Evolutionary conservation across 768 basidiomycete species (phyloP), one percentile per base, ranked within the genome.

Genomic region (Hortiboletus flavorubellus): DNA sequence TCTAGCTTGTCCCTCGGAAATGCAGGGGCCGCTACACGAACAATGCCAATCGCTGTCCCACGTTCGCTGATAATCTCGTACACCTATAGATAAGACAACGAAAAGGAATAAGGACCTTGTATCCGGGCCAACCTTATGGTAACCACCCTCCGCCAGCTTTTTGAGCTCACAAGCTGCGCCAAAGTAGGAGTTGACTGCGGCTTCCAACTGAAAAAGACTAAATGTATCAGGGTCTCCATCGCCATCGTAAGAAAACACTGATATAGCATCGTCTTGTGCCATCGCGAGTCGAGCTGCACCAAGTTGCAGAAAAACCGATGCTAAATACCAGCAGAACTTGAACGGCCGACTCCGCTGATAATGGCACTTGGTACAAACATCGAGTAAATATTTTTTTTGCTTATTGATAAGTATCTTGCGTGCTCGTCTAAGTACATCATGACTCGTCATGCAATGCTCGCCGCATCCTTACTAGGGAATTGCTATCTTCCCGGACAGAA

Each of bases 1-100:
- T 51, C 51, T 14, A 46, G 52, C 18, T 53, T 53, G 29, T 53
- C 52, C 43, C 14, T 40, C 11, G 45, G 45, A 53, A 53, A 53
- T 10, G 45, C 44, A 30, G 44, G 45, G 12, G 52, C 44, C 14
- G 51, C 34, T 2, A 51, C 49, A 23, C 49, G 49, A 33, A 51
- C 49, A 9, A 42, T 21, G 11, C 43, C 51, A 18, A 52, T 34
- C 1, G 18, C 14, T 5, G 44, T 23, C 12, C 45, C 37, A 16
- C 47, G 44, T 39, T 53, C 45, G 9, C 6, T 2, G 8, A 39
- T 2, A 39, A 31, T 34, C 1, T 53, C 45, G 30, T 47, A 46
- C n/a, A 47, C 52, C 37, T 46, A 18, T 21, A 15, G 18, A 7
- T 26, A 35, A 9, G 23, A 39, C 23, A 11, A 29, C 2, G 16